These are phyloP conservation scores for Gossypium bickii DNA, from an alignment of 345 rosid genomes.

Conservation along the genomic window DNA sequence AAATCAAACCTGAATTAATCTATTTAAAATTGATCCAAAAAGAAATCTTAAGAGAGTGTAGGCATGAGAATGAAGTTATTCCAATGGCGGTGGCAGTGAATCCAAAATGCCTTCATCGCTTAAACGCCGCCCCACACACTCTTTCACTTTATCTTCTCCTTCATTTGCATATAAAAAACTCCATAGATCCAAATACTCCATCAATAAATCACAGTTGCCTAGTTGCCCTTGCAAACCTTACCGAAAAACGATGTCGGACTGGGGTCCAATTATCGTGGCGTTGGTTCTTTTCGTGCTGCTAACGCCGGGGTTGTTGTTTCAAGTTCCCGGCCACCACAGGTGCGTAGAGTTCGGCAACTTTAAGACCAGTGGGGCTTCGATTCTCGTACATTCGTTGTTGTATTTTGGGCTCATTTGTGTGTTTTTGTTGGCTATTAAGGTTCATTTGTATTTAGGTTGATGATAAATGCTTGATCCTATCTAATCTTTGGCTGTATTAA, in stretches of 20 bases:
- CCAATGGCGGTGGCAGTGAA: no score
- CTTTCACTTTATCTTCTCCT: neutral
- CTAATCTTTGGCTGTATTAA: no score
- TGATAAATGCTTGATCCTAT: no score
- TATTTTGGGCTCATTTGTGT: conserved; percentile 52
- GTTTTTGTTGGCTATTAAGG: conserved; percentile 42
- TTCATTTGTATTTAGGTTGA: conserved; percentile 46
- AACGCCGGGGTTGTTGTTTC: conserved; percentile 10
- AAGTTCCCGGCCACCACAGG: conserved; percentile 38
- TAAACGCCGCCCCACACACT: neutral
- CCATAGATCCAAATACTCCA: neutral
- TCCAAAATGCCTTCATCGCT: no score
- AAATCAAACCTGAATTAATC: neutral
- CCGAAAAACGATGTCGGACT: conserved; percentile 33
- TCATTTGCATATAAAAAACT: neutral
- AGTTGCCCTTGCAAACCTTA: neutral
- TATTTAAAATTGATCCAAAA: neutral
- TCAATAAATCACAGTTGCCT: neutral
- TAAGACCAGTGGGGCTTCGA: conserved; percentile 50
- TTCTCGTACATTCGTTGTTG: conserved; percentile 46
- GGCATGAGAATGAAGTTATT: neutral
- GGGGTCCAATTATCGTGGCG: conserved; percentile 59
- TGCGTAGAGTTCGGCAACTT: conserved; percentile 8
- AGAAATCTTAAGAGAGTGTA: neutral
- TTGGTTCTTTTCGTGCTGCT: conserved; percentile 20